phyloP scores from a whole-genome alignment of 2,329 filamentous ascomycete genomes.

The Fusarium buharicum region DNA sequence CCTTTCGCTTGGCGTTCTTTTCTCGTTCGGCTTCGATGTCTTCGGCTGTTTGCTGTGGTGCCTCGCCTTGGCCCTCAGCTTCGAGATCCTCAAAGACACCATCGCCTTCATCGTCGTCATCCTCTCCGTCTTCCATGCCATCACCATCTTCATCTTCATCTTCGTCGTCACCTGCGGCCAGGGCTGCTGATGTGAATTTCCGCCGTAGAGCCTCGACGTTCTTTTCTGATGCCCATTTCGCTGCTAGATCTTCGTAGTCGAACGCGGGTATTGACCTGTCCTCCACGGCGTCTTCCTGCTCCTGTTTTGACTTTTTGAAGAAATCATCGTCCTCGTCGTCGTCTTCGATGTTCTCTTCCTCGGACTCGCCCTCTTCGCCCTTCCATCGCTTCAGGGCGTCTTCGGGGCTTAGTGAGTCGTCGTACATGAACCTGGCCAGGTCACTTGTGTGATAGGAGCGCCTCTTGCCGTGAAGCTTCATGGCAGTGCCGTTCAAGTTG shows the following conservation, averaged over 20 bases:
- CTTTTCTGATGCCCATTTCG: conserved; percentile 85
- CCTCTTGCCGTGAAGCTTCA: conserved; percentile 74
- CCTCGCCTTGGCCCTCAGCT: conserved; percentile 72
- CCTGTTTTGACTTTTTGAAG: conserved; percentile 71
- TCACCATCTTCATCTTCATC: conserved; percentile 56
- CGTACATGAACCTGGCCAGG: conserved; percentile 88
- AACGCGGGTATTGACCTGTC: conserved; percentile 82
- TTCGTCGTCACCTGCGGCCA: conserved; percentile 52
- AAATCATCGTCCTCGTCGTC: conserved; percentile 69
- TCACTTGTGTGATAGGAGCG: conserved; percentile 82
- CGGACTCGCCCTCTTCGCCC: conserved; percentile 68
- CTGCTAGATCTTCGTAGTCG: conserved; percentile 82
- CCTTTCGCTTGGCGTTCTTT: conserved; percentile 89
- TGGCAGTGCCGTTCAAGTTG: conserved; percentile 81
- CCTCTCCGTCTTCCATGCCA: conserved; percentile 66
- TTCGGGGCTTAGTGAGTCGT: conserved; percentile 77
- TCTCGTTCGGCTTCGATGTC: conserved; percentile 87
- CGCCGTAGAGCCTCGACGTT: conserved; percentile 78
- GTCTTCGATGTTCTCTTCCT: conserved; percentile 69
- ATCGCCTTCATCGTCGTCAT: conserved; percentile 63
- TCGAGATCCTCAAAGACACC: conserved; percentile 69
- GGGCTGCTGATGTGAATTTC: conserved; percentile 78
- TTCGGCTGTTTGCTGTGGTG: conserved; percentile 56
- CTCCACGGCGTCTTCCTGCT: conserved; percentile 78
- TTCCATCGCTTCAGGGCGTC: conserved; percentile 85